A percentile compares a stretch with the other conserved stretches of the same genome.
Conservation (phyloP, 495 filamentous ascomycete genomes). For the Penicillium ochrochloron region DNA sequence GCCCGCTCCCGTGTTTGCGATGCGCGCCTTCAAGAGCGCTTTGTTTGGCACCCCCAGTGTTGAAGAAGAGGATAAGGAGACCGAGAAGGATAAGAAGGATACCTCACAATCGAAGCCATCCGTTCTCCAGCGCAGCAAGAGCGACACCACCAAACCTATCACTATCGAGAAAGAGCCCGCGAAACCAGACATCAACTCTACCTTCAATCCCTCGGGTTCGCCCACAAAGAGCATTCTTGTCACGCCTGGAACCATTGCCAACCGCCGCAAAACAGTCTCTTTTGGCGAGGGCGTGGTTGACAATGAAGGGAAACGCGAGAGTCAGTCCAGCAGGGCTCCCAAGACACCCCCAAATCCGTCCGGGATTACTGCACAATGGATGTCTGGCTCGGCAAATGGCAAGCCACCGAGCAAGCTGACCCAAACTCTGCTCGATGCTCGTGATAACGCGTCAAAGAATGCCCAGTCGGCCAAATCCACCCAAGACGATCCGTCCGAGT, state of each 20-base stretch:
- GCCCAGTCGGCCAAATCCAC: conserved; percentile 23
- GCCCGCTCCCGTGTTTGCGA: conserved; percentile 90
- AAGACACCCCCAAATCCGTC: conserved; percentile 49
- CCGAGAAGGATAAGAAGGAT: not conserved
- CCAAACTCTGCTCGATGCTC: conserved; percentile 51
- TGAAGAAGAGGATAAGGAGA: conserved; percentile 42
- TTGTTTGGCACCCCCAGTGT: conserved; percentile 84
- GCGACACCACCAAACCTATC: conserved; percentile 27
- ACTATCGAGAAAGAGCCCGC: conserved; percentile 32
- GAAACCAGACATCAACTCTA: conserved; percentile 32
- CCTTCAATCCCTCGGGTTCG: conserved; percentile 51
- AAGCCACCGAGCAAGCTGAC: conserved; percentile 52
- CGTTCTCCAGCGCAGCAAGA: conserved; percentile 31
- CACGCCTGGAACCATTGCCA: conserved; percentile 81
- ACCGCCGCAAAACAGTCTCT: conserved; percentile 86
- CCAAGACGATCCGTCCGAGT: conserved; percentile 21
- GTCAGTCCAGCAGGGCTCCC: conserved; percentile 33
- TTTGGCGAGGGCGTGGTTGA: conserved; percentile 75
- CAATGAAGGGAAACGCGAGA: conserved; percentile 56
- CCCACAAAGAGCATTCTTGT: conserved; percentile 82
- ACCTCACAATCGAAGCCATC: conserved; percentile 26
- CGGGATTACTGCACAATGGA: conserved; percentile 70
- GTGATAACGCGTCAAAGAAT: conserved; percentile 41
- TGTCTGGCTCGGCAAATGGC: conserved; percentile 54
- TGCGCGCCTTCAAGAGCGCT: conserved; percentile 88